Conservation (phyloP, 2,329 filamentous ascomycete species). For the Ophiostoma sp. region DNA sequence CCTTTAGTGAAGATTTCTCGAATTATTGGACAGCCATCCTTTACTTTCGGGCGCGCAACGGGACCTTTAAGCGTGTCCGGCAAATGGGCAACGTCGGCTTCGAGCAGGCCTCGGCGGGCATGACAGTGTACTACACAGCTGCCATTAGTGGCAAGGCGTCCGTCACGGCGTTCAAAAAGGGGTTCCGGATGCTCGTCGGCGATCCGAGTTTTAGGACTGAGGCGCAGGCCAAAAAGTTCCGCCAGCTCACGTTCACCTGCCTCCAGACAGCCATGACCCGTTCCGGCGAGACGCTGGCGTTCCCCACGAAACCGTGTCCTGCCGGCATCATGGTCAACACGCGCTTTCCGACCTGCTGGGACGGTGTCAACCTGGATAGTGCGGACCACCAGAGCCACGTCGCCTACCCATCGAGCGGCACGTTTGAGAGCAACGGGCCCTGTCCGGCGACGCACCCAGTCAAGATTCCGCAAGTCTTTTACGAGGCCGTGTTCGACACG, state of each 20-base stretch:
- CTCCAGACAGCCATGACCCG: conserved; percentile 29
- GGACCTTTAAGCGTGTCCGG: conserved; percentile 33
- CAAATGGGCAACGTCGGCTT: conserved; percentile 26
- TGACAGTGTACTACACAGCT: conserved; percentile 46
- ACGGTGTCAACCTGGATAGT: conserved; percentile 46
- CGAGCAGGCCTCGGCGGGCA: conserved; percentile 27
- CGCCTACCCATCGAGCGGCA: conserved; percentile 24
- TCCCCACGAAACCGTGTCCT: conserved; percentile 41
- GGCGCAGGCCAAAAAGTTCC: conserved; percentile 26
- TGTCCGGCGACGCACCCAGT: conserved; percentile 31
- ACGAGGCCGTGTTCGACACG: conserved; percentile 32
- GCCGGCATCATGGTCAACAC: conserved; percentile 46
- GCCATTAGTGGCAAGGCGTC: conserved; percentile 40
- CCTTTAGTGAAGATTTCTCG: conserved; percentile 39
- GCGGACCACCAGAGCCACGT: conserved; percentile 42
- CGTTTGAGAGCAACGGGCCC: conserved; percentile 31
- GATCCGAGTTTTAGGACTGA: conserved; percentile 33
- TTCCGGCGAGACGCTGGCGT: conserved; percentile 38
- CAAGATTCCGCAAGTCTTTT: conserved; percentile 32
- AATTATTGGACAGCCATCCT: conserved; percentile 40
- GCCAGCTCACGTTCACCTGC: conserved; percentile 31
- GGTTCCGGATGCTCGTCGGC: conserved; percentile 43
- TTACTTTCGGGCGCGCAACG: conserved; percentile 34
- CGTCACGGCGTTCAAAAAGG: conserved; percentile 47
- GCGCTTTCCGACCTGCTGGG: conserved; percentile 47